Base-by-base conservation (phyloP, 1,139 yeast species). In the Diutina sp. region DNA sequence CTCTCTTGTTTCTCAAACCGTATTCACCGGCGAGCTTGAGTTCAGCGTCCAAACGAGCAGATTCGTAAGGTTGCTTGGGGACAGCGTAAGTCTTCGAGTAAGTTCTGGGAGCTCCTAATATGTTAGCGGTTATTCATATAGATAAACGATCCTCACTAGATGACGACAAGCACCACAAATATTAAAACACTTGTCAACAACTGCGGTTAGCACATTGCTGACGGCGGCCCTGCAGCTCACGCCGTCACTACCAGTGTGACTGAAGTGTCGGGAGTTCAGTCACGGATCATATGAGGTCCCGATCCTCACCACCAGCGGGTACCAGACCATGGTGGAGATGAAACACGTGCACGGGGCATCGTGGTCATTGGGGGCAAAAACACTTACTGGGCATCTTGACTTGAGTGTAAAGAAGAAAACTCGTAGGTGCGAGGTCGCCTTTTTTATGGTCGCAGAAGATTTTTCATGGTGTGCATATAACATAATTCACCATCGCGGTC, bases 1-100 rank as follows among this genome's bases (percentile, higher is more conserved):
- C 99, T 78, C 95, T 90, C 91, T 93, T 93, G 97, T 95, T 93
- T 84, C 90, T 91, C 76, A 93, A 87, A 85, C 99, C 99, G 87
- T 80, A 93, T 82, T 93, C 99, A 85, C 99, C 99, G 72, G 96
- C 97, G 73, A 93, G 88, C 82, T 93, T 90, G 78, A 93, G 88
- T 83, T 95, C 99, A 77, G 96, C 90, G 73, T 93, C 99, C 79
- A 93, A 87, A 87, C 99, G 96, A 78, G 97, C 95, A 68, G 95
- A 88, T 82, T 93, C 99, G 84, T 87, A 93, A 65, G 97, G 97
- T 79, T 95, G 90, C 87, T 90, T 90, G 83, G 99, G 99, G 77
- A 91, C 96, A 73, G 97, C 80, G 90, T 89, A 91, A 73, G 99
- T 93, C 91, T 93, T 93, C 71, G 98, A 91, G 89, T 90, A 87